Percentiles rank a stretch among this genome's conserved stretches.
These are phyloP conservation scores for Trypanosoma lewisi DNA, from an alignment of 208 protist genomes.

Conservation along the genomic window DNA sequence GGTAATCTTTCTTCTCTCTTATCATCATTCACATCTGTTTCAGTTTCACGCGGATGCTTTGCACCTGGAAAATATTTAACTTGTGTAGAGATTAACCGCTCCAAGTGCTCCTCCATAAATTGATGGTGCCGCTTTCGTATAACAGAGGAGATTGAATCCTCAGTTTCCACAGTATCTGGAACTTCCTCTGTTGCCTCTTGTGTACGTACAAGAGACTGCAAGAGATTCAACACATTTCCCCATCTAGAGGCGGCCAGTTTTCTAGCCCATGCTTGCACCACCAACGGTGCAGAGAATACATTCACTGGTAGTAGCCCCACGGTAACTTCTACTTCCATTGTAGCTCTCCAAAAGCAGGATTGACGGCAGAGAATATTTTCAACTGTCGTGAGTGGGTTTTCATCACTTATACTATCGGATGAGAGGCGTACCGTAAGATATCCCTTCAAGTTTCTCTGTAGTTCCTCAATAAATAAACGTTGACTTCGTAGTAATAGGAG, in stretches of 20 bases:
- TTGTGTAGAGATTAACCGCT: not conserved
- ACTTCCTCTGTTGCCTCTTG: conserved; percentile 20
- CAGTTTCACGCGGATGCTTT: not conserved
- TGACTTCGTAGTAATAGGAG: conserved; percentile 2
- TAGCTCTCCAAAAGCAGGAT: conserved; percentile 19
- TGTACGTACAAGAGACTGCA: conserved; percentile 16
- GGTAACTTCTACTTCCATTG: conserved; percentile 16
- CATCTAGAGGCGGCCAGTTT: conserved; percentile 6
- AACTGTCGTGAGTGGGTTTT: conserved; percentile 6
- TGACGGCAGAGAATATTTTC: conserved; percentile 16
- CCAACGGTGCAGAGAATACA: not conserved
- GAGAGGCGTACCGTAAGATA: conserved; percentile 20
- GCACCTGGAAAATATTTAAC: not conserved
- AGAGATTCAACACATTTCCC: conserved; percentile 17
- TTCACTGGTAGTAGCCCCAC: conserved; percentile 3
- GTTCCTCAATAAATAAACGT: conserved; percentile 20
- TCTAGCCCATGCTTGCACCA: conserved; percentile 15
- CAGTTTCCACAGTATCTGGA: conserved; percentile 4
- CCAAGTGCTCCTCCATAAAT: conserved; percentile 22
- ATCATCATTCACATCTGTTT: not conserved
- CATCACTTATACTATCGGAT: not conserved
- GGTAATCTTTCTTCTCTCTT: not conserved
- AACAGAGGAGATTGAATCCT: conserved; percentile 4
- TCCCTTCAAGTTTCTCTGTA: conserved; percentile 12
- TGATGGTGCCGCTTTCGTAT: conserved; percentile 11